These are phyloP conservation scores for Dendrothele bispora DNA, from an alignment of 768 basidiomycete species.

Conservation along the genomic window DNA sequence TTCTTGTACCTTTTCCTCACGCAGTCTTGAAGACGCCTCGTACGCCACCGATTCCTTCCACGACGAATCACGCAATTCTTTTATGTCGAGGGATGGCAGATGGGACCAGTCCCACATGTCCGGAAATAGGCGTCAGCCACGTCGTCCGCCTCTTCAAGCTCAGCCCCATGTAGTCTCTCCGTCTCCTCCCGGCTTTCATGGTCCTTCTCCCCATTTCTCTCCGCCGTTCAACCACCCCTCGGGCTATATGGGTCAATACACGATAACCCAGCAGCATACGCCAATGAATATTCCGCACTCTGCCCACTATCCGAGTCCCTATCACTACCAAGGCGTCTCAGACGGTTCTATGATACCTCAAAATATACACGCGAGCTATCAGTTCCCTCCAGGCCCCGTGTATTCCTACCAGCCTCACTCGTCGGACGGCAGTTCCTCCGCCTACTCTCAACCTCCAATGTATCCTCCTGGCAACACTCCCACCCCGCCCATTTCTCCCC, in stretches of 20 bases:
- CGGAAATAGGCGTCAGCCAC: slow-evolving; percentile 1
- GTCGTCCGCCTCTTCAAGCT: background rate
- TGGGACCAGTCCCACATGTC: background rate
- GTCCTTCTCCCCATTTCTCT: slow-evolving; percentile 20
- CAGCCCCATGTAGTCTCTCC: background rate
- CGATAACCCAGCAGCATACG: slow-evolving; percentile 42
- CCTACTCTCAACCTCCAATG: slow-evolving; percentile 26
- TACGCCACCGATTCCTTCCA: background rate
- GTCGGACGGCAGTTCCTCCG: slow-evolving; percentile 28
- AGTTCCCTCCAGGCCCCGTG: slow-evolving; percentile 35
- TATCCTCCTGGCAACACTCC: slow-evolving; percentile 25
- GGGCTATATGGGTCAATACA: slow-evolving; percentile 46
- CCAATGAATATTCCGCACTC: slow-evolving; percentile 37
- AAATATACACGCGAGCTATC: slow-evolving; percentile 41
- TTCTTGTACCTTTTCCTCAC: background rate
- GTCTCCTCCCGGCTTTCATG: slow-evolving; percentile 9
- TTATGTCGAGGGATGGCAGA: slow-evolving; percentile 5
- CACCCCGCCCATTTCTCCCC: slow-evolving; percentile 19
- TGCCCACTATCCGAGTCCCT: slow-evolving; percentile 31
- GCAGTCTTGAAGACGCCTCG: slow-evolving; percentile 4
- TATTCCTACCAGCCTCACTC: slow-evolving; percentile 38
- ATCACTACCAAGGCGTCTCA: slow-evolving; percentile 32
- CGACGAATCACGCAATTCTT: background rate
- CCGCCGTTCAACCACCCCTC: slow-evolving; percentile 32
- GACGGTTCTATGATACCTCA: slow-evolving; percentile 40